These are phyloP conservation scores for Amanita rubescens DNA, from an alignment of 768 basidiomycete species.

Conservation along the genomic window DNA sequence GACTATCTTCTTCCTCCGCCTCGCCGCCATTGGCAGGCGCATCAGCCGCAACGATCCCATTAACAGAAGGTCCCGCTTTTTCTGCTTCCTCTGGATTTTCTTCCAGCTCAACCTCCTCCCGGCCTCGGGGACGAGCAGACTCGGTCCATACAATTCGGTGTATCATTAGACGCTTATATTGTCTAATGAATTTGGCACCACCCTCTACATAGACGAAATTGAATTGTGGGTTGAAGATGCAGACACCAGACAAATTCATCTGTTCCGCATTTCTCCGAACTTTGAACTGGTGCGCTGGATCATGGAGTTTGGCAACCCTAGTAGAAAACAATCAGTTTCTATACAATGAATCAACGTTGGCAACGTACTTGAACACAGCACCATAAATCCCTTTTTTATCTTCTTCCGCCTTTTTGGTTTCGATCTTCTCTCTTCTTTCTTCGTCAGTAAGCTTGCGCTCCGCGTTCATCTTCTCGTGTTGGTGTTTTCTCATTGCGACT, in stretches of 20 bases:
- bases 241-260: slow-evolving; percentile 77
- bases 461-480: slow-evolving; percentile 89
- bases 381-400: slow-evolving; percentile 80
- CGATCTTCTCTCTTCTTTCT: slow-evolving; percentile 79
- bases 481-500: slow-evolving; percentile 82
- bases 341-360: not conserved
- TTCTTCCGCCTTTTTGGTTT: slow-evolving; percentile 78
- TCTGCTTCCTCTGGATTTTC: slow-evolving; percentile 27
- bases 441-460: slow-evolving; percentile 91
- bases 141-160: slow-evolving; percentile 93
- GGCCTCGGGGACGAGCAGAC: slow-evolving; percentile 70
- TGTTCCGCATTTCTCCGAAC: slow-evolving; percentile 96
- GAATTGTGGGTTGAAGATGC: slow-evolving; percentile 86
- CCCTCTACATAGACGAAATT: slow-evolving; percentile 93
- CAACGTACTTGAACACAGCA: slow-evolving; percentile 84
- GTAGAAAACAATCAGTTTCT: not conserved
- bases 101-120: slow-evolving; percentile 63
- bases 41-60: not conserved
- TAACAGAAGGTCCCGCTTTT: slow-evolving; percentile 10
- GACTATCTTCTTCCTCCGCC: slow-evolving; percentile 21
- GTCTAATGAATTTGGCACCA: slow-evolving; percentile 73
- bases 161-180: slow-evolving; percentile 83
- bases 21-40: slow-evolving; percentile 23
- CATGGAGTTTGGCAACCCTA: slow-evolving; percentile 83
- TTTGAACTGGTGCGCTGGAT: slow-evolving; percentile 93